These are phyloP conservation scores for Cytospora paraplurivora DNA, from an alignment of 2,329 filamentous ascomycete species.

Conservation along the genomic window DNA sequence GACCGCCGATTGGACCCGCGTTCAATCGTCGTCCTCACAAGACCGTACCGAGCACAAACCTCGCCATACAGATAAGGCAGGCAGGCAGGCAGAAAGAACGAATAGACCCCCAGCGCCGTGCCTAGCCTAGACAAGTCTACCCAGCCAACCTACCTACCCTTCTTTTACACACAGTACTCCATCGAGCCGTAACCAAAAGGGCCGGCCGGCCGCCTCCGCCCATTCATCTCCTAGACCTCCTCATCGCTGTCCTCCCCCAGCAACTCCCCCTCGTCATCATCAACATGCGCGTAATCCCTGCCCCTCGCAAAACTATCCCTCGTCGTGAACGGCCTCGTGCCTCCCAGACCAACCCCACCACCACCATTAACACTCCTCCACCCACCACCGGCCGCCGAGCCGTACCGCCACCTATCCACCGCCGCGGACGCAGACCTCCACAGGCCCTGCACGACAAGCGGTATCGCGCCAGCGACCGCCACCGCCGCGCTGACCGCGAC, in stretches of 20 bases:
- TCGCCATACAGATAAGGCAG: background rate
- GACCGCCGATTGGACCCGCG: no score
- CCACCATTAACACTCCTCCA: constrained; percentile 46
- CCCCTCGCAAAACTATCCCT: constrained; percentile 86
- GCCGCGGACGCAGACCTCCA: constrained; percentile 66
- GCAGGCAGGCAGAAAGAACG: no score
- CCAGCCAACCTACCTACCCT: background rate
- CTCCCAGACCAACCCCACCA: constrained; percentile 49
- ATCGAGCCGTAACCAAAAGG: background rate
- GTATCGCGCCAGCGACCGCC: constrained; percentile 63
- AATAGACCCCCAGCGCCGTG: background rate
- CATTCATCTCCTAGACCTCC: constrained; percentile 58
- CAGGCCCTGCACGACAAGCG: constrained; percentile 70
- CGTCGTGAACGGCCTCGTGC: constrained; percentile 75
- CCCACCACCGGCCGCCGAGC: constrained; percentile 42
- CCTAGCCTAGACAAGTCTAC: background rate
- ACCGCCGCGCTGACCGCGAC: constrained; percentile 67
- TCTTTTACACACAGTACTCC: no score
- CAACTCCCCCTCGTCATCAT: constrained; percentile 92
- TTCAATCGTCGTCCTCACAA: background rate
- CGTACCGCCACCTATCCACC: constrained; percentile 46
- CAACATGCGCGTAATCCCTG: constrained; percentile 82
- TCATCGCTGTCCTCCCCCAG: constrained; percentile 93
- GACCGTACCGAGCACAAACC: background rate
- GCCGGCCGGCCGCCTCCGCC: background rate